Evolutionary conservation across 306 rosid species (phyloP).

Genomic region (Casuarina glauca): DNA sequence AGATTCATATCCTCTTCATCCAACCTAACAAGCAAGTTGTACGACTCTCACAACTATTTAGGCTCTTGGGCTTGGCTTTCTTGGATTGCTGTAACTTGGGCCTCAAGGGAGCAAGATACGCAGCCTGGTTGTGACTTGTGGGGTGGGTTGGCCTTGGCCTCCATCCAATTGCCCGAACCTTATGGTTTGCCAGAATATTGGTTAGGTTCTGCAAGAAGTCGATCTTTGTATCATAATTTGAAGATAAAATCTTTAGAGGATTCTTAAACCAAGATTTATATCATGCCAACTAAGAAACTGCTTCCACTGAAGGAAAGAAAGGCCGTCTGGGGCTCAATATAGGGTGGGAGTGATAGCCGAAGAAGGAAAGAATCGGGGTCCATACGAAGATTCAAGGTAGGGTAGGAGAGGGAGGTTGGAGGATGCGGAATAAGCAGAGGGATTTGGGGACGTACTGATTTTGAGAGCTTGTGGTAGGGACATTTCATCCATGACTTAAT

Average conservation of each 20-base stretch:
- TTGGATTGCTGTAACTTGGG: not conserved
- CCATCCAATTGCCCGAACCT: not conserved
- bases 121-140: not conserved
- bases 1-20: not conserved
- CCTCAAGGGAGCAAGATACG: not conserved
- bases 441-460: not conserved
- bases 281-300: not conserved
- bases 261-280: not conserved
- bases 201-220: no score
- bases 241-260: not conserved
- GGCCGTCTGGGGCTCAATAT: conserved; percentile 22
- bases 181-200: no score
- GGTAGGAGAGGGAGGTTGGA: not conserved
- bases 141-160: not conserved
- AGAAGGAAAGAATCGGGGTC: conserved; percentile 25
- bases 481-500: conserved; percentile 90
- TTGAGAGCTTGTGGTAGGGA: conserved; percentile 52
- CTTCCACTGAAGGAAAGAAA: conserved; percentile 28
- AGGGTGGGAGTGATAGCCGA: conserved; percentile 11
- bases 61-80: not conserved
- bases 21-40: not conserved
- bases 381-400: conserved; percentile 29
- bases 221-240: no score
- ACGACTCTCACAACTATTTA: no score
- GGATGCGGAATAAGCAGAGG: no score